Evolutionary conservation across 345 rosid species (phyloP), one percentile per base, ranked within the genome.

Genomic region (Citrus australasica): DNA sequence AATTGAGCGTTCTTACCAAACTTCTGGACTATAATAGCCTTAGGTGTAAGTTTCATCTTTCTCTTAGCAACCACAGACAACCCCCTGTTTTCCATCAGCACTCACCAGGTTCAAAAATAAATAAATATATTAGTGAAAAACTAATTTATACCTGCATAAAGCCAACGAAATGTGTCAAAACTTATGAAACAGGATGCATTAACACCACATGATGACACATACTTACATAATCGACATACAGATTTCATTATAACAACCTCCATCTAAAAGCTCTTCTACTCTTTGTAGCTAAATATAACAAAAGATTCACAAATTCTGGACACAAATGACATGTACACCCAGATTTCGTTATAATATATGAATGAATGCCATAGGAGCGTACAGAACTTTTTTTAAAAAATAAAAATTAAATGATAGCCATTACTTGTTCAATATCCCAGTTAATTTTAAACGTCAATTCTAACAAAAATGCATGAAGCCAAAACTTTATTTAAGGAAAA

Each of bases 1-100:
- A 90, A 95, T 51, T 67, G 77, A 14, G 97, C 99, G 46, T 84
- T 86, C 85, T 14, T 71, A 62, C 98, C 98, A 84, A 90, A 95
- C 82, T 81, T 90, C 78, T 89, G 90, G 81, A 89, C 81, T 63
- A 95, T 88, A 38, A 92, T 84, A 68, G 97, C 92, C 88, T 95
- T 95, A n/a, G 99, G 96, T 21, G 97, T 85, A 79, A 76, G 73
- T 14, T 78, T 85, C 37, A 79, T 73, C 81, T 85, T 95, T 69
- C 38, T 90, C 64, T 14, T 60, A 17, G 81, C 72, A 17, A 63
- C 75, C 32, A 68, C 59, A 70, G 80, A 53, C 8, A 74, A 65
- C 63, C 80, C 86, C 63, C 77, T 74, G 38, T 79, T 74, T 68
- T 67, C 92, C 92, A 88, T 88, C 37, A 13, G 37, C 46, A 80